phyloP scores from a whole-genome alignment of 768 basidiomycete genomes.

The Russula sp. region DNA sequence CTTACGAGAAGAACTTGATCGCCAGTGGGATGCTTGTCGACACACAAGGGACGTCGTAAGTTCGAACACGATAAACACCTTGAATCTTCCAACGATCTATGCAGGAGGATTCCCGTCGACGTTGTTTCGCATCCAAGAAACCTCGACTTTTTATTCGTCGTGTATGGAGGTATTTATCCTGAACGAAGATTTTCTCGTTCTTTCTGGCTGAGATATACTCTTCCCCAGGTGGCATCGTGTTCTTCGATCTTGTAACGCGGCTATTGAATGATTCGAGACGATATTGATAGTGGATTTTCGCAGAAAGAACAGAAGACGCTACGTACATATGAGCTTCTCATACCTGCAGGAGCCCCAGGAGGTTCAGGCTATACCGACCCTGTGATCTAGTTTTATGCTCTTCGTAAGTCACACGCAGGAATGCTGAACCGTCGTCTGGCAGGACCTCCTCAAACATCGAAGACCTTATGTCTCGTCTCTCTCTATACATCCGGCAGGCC shows the following conservation, averaged over 20 bases:
- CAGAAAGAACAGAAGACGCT: conserved; percentile 44
- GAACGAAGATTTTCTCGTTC: neutral
- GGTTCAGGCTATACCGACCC: conserved; percentile 53
- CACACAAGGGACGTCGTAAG: conserved; percentile 33
- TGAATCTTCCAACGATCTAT: conserved; percentile 8
- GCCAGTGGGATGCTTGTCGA: conserved; percentile 35
- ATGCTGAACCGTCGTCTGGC: neutral
- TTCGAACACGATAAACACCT: neutral
- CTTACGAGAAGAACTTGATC: conserved; percentile 53
- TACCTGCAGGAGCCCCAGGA: conserved; percentile 79
- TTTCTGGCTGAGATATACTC: neutral
- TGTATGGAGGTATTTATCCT: conserved; percentile 54
- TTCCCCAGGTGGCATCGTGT: conserved; percentile 47
- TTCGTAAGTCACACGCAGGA: neutral
- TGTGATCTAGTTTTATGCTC: conserved; percentile 32
- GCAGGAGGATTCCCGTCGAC: conserved; percentile 44
- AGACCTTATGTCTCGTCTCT: conserved; percentile 62
- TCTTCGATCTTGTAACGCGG: conserved; percentile 48
- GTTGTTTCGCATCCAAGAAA: conserved; percentile 63
- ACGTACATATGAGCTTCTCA: conserved; percentile 57
- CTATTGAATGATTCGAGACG: neutral
- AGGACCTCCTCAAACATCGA: conserved; percentile 68
- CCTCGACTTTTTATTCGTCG: conserved; percentile 62
- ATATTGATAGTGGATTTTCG: conserved; percentile 20
- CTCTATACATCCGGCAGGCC: conserved; percentile 64